Base-by-base conservation (phyloP, 805 yeast genomes). In the Teunomyces barrocoloradensis region DNA sequence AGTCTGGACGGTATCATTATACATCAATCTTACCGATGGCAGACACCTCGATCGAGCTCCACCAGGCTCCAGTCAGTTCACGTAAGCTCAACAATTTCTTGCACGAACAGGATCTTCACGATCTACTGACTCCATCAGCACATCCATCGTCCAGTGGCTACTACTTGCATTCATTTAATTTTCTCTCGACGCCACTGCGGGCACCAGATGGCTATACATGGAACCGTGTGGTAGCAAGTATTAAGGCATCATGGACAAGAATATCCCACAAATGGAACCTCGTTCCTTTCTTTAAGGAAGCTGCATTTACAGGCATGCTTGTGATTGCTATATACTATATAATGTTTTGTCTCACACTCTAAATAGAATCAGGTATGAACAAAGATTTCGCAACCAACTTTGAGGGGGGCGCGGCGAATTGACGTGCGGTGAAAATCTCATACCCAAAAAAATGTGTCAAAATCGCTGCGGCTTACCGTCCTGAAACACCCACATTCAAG, bases 31-130 rank as follows among this genome's bases (percentile, higher is more conserved):
- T 68, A 21, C 72, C 71, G 20, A 39, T 51, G 17, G 23, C 43
- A 34, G 60, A 55, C 38, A 45, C 37, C 35, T 23, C 40, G 10
- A 12, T 37, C 1, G 56, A 52, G 42, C 44, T 41, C 29, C 45
- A 42, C 11, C 36, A 51, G 20, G 17, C 51, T 21, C 47, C 58
- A 35, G 52, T 57, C 2, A 62, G 59, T 25, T 47, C 66, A 10
- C 53, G 45, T 42, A 68, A 65, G 45, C 56, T 66, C 41, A 52
- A 60, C 17, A 60, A 61, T 38, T 68, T 70, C 48, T 48, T 68
- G 28, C 50, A 54, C 45, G 65, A 61, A 30, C 71, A 66, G 47
- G 73, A 68, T 11, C 54, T 57, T 13, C 54, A 52, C 10, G 45
- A 47, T 20, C 43, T 43, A 15, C 46, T 30, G 15, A 15, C 32